phyloP scores from a whole-genome alignment of 1,139 yeast species.

The Scheffersomyces titani region DNA sequence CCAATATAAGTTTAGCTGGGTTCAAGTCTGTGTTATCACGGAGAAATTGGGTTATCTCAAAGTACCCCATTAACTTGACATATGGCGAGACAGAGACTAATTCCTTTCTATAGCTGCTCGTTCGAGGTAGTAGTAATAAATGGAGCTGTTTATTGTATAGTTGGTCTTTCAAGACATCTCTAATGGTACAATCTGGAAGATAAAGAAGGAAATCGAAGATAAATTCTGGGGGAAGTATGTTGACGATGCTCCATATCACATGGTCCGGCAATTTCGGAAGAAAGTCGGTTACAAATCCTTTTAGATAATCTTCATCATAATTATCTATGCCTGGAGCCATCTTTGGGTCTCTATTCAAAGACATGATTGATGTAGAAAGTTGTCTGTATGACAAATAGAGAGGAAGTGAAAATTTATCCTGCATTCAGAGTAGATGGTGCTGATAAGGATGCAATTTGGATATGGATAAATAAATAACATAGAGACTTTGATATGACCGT shows the following conservation, averaged over 20 bases:
- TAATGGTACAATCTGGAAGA: conserved; percentile 9
- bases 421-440: not conserved
- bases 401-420: not conserved
- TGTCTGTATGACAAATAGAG: not conserved
- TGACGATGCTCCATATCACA: conserved; percentile 23
- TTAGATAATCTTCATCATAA: conserved; percentile 3
- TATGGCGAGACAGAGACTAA: not conserved
- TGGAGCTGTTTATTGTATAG: conserved; percentile 35
- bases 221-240: conserved; percentile 25
- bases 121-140: conserved; percentile 4
- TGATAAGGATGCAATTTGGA: not conserved
- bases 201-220: conserved; percentile 28
- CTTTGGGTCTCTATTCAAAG: not conserved
- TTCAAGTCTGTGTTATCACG: conserved; percentile 25
- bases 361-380: not conserved
- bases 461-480: not conserved
- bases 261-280: conserved; percentile 32
- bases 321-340: not conserved
- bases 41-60: conserved; percentile 36
- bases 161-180: conserved; percentile 25
- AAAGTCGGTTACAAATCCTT: conserved; percentile 10
- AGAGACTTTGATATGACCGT: not conserved
- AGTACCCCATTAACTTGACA: conserved; percentile 28
- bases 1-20: conserved; percentile 27
- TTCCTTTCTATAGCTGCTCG: not conserved